Evolutionary conservation across 2,329 filamentous ascomycete species (phyloP).

Genomic region (Aspergillus pseudoviridinutans): DNA sequence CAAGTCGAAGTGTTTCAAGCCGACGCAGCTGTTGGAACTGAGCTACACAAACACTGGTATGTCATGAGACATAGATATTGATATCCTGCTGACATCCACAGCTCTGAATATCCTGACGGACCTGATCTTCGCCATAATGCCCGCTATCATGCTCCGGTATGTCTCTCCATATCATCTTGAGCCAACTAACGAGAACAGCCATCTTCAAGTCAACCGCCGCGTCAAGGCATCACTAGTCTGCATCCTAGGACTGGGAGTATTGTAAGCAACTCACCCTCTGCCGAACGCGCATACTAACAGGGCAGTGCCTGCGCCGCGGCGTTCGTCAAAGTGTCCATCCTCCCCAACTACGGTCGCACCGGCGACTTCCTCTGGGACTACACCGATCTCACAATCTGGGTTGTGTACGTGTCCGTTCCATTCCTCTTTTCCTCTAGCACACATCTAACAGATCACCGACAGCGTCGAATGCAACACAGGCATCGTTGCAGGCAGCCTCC

Average conservation of each 20-base stretch:
- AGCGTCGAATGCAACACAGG: conserved; percentile 28
- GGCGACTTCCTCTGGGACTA: conserved; percentile 46
- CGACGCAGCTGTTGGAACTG: conserved; percentile 38
- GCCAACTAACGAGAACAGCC: conserved; percentile 6
- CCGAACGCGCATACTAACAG: neutral
- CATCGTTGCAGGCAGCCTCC: conserved; percentile 30
- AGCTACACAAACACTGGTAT: conserved; percentile 41
- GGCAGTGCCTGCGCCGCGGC: conserved; percentile 37
- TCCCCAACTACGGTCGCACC: conserved; percentile 37
- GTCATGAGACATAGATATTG: neutral
- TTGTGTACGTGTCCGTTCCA: conserved; percentile 20
- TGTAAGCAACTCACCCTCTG: conserved; percentile 23
- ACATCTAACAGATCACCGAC: too few relatives aligned
- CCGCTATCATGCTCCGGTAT: conserved; percentile 38
- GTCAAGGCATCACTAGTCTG: conserved; percentile 36
- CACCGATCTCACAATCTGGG: conserved; percentile 48
- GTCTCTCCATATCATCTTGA: neutral
- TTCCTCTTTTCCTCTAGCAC: too few relatives aligned
- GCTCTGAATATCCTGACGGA: conserved; percentile 41
- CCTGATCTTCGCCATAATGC: conserved; percentile 39
- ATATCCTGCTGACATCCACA: neutral
- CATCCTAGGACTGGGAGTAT: conserved; percentile 42
- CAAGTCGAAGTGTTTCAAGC: conserved; percentile 42
- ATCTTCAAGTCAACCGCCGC: conserved; percentile 37
- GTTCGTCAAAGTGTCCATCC: conserved; percentile 40